Base-by-base conservation (phyloP, 345 rosid genomes). In the Pistacia vera region DNA sequence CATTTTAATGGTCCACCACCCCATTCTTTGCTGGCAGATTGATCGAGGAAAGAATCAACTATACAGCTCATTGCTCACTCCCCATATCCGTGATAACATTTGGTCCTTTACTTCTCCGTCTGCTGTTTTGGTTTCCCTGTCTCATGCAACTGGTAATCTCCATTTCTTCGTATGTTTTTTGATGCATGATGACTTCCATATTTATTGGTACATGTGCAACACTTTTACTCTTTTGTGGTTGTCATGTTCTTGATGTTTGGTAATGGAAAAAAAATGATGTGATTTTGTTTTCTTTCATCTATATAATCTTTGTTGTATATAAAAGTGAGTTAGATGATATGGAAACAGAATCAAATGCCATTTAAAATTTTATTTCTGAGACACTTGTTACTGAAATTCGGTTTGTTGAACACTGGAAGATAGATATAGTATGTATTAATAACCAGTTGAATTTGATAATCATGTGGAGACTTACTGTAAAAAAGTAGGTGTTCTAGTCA, bases 11-110 rank as follows among this genome's bases (percentile, higher is more conserved):
- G 11, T 74, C 71, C 49, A 66, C 48, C 38, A 66, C 70, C 66
- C 72, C 66, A 52, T 25, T 78, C 58, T 75, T 77, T 66, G 77
- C 81, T 67, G 58, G 70, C 89, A 93, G 98, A 88, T 95, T 89
- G 97, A 95, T 87, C 89, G 71, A 85, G 97, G 82, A 89, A 81
- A 68, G 89, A 85, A 75, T 85, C 88, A 52, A 70, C 1, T 59
- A 79, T 95, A 75, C 79, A 79, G 76, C 81, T 93, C 78, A 70
- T 78, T 75, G 79, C 97, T 44, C 83, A 88, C 3, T 38, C 89
- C 46, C 83, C 92, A 25, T 93, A 87, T 86, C 98, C 98, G 85
- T 93, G 61, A 84, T 95, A 70, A 89, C 95, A 63, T 95, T 95
- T 78, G 98, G 97, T 79, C 97, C 93, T 60, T 91, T 93, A 73